A percentile compares a stretch with the other conserved stretches of the same genome.
These are phyloP conservation scores for Botryotinia convoluta DNA, from an alignment of 2,329 filamentous ascomycete species.

Conservation along the genomic window DNA sequence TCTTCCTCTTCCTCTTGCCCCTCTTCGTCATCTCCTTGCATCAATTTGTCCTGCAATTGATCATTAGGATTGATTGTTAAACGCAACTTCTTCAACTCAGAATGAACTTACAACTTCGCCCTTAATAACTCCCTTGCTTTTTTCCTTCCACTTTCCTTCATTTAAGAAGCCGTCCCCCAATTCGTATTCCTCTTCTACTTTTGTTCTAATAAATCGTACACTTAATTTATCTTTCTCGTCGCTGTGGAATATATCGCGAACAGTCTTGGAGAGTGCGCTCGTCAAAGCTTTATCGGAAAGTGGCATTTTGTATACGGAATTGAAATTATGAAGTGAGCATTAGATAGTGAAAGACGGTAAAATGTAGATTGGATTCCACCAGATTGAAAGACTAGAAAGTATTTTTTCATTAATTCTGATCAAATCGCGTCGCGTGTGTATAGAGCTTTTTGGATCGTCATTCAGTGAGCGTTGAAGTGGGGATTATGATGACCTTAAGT, in stretches of 20 bases:
- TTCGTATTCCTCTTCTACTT: slow-evolving; percentile 48
- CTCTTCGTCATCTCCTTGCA: slow-evolving; percentile 26
- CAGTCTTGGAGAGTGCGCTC: slow-evolving; percentile 21
- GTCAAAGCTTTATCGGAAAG: slow-evolving; percentile 26
- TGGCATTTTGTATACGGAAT: slow-evolving; percentile 18
- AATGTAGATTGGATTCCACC: not conserved
- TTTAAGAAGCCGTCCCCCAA: slow-evolving; percentile 53
- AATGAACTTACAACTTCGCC: slow-evolving; percentile 48
- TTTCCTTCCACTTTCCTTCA: slow-evolving; percentile 52
- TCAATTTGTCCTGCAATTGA: slow-evolving; percentile 17
- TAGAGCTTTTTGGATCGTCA: slow-evolving; percentile 5
- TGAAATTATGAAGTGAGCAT: not conserved
- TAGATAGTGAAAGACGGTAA: not conserved
- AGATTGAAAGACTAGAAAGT: not conserved
- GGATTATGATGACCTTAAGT: not conserved
- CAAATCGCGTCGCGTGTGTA: slow-evolving; percentile 20
- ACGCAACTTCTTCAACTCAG: not conserved
- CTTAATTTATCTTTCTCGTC: slow-evolving; percentile 45
- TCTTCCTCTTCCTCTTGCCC: slow-evolving; percentile 43
- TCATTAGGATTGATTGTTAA: not conserved
- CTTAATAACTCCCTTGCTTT: slow-evolving; percentile 58
- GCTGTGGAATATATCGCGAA: slow-evolving; percentile 19
- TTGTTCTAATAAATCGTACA: slow-evolving; percentile 56
- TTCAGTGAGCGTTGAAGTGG: not conserved
- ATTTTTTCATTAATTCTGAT: not conserved